These are phyloP conservation scores for Fusarium pseudoanthophilum DNA, from an alignment of 2,329 filamentous ascomycete species.

Conservation along the genomic window DNA sequence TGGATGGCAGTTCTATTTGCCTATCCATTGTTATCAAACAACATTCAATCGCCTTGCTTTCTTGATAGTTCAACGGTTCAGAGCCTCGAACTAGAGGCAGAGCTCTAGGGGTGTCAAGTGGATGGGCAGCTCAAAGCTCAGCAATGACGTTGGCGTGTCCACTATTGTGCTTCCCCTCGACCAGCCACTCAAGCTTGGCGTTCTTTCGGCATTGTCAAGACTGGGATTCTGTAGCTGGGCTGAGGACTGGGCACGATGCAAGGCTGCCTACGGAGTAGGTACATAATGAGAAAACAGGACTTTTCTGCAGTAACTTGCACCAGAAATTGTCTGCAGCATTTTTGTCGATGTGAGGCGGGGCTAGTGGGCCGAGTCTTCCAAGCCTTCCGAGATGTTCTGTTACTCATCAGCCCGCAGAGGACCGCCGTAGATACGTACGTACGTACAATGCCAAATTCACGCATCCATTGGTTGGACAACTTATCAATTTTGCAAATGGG, in stretches of 20 bases:
- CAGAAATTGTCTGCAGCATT: background rate
- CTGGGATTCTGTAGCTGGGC: background rate
- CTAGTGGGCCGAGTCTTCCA: background rate
- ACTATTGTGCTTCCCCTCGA: conserved; percentile 10
- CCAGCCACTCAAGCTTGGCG: conserved; percentile 8
- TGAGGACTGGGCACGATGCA: background rate
- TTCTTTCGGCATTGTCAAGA: conserved; percentile 20
- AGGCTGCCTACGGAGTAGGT: background rate
- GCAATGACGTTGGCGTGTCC: conserved; percentile 28
- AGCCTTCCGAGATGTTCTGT: background rate
- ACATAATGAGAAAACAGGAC: background rate
- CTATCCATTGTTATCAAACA: background rate
- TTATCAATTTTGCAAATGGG: background rate
- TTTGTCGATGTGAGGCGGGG: background rate
- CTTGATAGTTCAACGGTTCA: background rate
- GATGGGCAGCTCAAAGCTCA: conserved; percentile 1
- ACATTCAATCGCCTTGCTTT: background rate
- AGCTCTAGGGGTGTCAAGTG: background rate
- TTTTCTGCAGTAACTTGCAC: background rate
- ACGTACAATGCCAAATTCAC: background rate
- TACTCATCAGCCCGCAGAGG: background rate
- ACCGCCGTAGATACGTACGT: background rate
- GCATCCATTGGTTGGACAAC: background rate
- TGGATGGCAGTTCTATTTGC: background rate
- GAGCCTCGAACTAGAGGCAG: background rate